A percentile compares a stretch with the other conserved stretches of the same genome.
These are phyloP conservation scores for Lentinula guzmanii DNA, from an alignment of 768 basidiomycete species.

Conservation along the genomic window DNA sequence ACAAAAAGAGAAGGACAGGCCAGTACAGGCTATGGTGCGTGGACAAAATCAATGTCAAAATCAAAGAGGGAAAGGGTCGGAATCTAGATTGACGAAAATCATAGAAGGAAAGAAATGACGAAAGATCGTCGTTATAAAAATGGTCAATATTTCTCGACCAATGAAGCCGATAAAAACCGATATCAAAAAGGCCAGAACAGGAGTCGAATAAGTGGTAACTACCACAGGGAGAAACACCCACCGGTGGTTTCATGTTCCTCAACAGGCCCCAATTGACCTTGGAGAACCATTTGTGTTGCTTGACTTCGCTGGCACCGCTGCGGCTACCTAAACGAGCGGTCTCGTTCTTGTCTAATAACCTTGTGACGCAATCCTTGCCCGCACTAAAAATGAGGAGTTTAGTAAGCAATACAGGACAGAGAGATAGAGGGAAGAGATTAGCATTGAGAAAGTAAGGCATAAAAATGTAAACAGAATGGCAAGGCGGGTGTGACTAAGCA, in stretches of 20 bases:
- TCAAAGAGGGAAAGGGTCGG: background rate
- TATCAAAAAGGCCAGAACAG: background rate
- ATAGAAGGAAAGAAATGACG: background rate
- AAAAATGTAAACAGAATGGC: background rate
- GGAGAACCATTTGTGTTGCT: slow-evolving; percentile 97
- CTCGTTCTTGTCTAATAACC: slow-evolving; percentile 91
- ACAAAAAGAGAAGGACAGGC: background rate
- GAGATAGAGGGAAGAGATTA: slow-evolving; percentile 2
- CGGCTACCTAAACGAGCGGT: slow-evolving; percentile 80
- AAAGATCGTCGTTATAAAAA: slow-evolving; percentile 1
- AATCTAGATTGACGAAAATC: slow-evolving; percentile 7
- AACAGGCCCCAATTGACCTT: slow-evolving; percentile 97
- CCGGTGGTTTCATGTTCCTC: slow-evolving; percentile 89
- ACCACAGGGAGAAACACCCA: slow-evolving; percentile 33
- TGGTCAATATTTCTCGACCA: background rate
- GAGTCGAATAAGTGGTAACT: background rate
- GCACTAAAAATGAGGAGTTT: slow-evolving; percentile 39
- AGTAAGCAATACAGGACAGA: background rate
- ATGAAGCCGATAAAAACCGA: background rate
- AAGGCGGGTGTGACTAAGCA: slow-evolving; percentile 3
- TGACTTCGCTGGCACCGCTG: slow-evolving; percentile 96
- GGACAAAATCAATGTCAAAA: background rate
- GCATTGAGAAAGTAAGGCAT: background rate
- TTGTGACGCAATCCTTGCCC: slow-evolving; percentile 82
- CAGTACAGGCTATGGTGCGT: background rate